These are phyloP conservation scores for Harringtonia lauricola DNA, from an alignment of 2,329 filamentous ascomycete species.

Conservation along the genomic window DNA sequence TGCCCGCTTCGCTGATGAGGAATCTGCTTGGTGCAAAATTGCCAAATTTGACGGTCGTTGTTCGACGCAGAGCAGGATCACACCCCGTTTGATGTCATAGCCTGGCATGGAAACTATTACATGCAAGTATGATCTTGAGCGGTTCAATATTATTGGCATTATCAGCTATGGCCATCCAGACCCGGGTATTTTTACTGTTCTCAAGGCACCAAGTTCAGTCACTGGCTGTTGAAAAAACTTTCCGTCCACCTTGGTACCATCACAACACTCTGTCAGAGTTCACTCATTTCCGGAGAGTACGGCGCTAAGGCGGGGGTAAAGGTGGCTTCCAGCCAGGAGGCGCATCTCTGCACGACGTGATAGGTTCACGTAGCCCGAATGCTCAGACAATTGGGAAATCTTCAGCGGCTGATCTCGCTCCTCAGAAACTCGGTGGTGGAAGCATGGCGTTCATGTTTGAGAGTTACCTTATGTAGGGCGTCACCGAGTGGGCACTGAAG, in stretches of 20 bases:
- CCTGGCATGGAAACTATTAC: constrained; percentile 74
- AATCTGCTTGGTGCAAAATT: constrained; percentile 34
- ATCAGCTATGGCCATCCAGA: constrained; percentile 70
- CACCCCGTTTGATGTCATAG: constrained; percentile 64
- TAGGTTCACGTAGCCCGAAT: constrained; percentile 56
- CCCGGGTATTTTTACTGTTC: constrained; percentile 64
- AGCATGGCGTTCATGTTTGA: constrained; percentile 60
- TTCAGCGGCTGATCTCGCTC: constrained; percentile 36
- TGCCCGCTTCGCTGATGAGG: constrained; percentile 49
- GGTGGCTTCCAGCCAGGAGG: constrained; percentile 46
- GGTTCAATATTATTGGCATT: constrained; percentile 63
- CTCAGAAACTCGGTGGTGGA: constrained; percentile 44
- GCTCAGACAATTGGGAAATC: constrained; percentile 44
- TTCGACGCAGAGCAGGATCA: constrained; percentile 56
- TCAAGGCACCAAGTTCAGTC: constrained; percentile 37
- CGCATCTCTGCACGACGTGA: constrained; percentile 55
- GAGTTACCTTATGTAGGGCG: constrained; percentile 57
- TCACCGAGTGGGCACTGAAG: constrained; percentile 56
- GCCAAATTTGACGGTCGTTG: constrained; percentile 57
- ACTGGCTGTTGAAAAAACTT: constrained; percentile 53
- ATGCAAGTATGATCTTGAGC: constrained; percentile 69
- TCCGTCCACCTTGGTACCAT: constrained; percentile 63
- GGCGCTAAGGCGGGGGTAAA: constrained; percentile 43
- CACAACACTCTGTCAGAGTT: constrained; percentile 56
- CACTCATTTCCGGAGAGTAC: constrained; percentile 44